Evolutionary conservation across 2,329 filamentous ascomycete species (phyloP).

Genomic region (Cladosporium cucumerinum): DNA sequence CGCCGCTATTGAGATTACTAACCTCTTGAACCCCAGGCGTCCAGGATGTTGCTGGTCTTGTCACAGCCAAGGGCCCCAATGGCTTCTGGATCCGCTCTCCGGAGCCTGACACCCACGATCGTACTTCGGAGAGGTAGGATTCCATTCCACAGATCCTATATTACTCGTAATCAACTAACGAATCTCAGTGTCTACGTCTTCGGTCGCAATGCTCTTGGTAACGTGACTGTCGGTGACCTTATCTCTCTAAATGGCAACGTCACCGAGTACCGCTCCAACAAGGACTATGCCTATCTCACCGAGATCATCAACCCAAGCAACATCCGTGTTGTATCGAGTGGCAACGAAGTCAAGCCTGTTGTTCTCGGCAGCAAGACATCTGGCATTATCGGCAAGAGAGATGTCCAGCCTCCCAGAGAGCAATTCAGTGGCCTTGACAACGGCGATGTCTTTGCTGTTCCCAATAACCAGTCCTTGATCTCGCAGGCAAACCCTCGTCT

Average conservation of each 20-base stretch:
- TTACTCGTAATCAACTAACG: not conserved
- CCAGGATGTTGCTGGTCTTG: conserved; percentile 53
- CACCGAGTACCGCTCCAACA: conserved; percentile 55
- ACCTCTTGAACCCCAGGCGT: conserved; percentile 42
- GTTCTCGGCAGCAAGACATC: conserved; percentile 43
- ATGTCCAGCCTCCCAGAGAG: conserved; percentile 55
- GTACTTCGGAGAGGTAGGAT: conserved; percentile 52
- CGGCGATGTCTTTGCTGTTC: conserved; percentile 63
- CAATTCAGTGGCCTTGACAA: conserved; percentile 61
- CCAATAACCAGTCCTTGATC: conserved; percentile 59
- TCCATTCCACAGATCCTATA: no score
- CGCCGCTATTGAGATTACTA: conserved; percentile 48
- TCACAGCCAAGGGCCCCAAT: conserved; percentile 60
- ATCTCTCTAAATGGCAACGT: conserved; percentile 60
- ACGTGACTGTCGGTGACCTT: conserved; percentile 60
- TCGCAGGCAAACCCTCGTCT: conserved; percentile 60
- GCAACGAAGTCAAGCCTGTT: conserved; percentile 54
- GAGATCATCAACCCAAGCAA: conserved; percentile 58
- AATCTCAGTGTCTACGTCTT: conserved; percentile 56
- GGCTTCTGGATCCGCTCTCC: conserved; percentile 65
- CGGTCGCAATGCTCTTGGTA: conserved; percentile 48
- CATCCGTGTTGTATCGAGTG: conserved; percentile 52
- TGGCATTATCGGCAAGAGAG: conserved; percentile 46
- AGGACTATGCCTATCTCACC: conserved; percentile 60
- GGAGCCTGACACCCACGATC: conserved; percentile 52